Evolutionary conservation across 768 basidiomycete genomes (phyloP).

Genomic region (Lactarius vividus): DNA sequence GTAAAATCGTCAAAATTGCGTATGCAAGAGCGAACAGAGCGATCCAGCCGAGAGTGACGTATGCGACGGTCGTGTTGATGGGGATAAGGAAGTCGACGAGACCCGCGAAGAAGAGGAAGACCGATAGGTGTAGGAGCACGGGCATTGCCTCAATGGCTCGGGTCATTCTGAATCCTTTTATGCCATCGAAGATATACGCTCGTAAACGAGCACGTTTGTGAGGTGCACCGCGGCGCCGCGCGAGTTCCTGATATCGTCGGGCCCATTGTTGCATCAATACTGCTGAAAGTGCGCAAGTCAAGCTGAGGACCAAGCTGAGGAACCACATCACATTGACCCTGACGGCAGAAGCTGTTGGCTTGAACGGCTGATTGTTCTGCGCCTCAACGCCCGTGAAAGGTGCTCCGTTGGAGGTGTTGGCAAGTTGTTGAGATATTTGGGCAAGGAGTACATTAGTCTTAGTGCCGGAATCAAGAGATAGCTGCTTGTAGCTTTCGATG

Average conservation of each 20-base stretch:
- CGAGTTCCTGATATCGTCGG: background rate
- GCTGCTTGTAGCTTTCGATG: constrained; percentile 5
- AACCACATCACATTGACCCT: constrained; percentile 19
- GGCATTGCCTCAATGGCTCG: background rate
- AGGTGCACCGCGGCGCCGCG: background rate
- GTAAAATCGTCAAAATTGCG: background rate
- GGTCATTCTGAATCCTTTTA: background rate
- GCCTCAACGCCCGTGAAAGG: background rate
- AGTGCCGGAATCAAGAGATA: constrained; percentile 8
- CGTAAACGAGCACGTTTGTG: background rate
- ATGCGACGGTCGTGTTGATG: constrained; percentile 13
- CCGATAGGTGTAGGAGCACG: constrained; percentile 4
- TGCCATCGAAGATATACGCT: background rate
- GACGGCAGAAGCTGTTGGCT: constrained; percentile 1
- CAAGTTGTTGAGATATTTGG: constrained; percentile 20
- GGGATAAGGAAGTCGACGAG: constrained; percentile 22
- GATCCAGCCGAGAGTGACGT: constrained; percentile 9
- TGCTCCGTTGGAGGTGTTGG: background rate
- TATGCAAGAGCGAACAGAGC: background rate
- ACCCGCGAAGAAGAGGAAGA: constrained; percentile 16
- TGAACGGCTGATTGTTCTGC: background rate
- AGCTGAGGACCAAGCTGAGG: constrained; percentile 15
- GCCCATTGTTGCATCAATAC: background rate
- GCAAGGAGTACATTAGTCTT: background rate
- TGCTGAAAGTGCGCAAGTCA: constrained; percentile 6